Evolutionary conservation across 495 filamentous ascomycete species (phyloP).

Genomic region (Pseudomonodictys pantanalensis): DNA sequence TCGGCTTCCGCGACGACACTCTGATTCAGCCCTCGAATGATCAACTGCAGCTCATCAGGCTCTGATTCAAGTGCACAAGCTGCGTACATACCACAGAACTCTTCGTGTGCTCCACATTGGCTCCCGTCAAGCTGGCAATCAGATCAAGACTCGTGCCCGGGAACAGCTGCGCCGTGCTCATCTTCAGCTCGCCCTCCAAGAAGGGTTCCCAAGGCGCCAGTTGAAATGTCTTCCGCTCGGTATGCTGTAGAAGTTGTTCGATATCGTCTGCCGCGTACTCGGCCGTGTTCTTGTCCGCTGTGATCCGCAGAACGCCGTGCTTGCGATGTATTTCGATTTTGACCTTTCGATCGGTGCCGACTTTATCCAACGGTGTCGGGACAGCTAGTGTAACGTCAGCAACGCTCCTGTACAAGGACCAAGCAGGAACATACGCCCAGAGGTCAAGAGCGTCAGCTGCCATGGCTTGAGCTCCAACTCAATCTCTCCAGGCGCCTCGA

Average conservation of each 20-base stretch:
- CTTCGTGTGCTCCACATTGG: conserved; percentile 3
- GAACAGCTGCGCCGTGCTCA: background rate
- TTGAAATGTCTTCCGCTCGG: conserved; percentile 4
- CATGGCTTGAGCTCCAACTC: conserved; percentile 25
- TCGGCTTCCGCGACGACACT: conserved; percentile 18
- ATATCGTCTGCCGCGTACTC: conserved; percentile 34
- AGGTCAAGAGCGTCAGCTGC: conserved; percentile 29
- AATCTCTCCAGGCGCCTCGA: conserved; percentile 30
- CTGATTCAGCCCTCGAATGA: conserved; percentile 20
- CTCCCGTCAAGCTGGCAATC: conserved; percentile 8
- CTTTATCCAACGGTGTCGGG: conserved; percentile 15
- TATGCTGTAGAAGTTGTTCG: conserved; percentile 3
- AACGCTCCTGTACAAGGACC: background rate
- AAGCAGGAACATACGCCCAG: conserved; percentile 9
- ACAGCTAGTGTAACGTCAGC: conserved; percentile 6
- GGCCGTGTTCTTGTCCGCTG: conserved; percentile 30
- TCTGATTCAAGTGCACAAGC: background rate
- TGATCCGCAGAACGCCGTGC: conserved; percentile 27
- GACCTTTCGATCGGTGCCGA: conserved; percentile 19
- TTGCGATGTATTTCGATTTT: conserved; percentile 25
- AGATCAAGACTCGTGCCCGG: background rate
- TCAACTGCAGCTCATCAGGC: conserved; percentile 4
- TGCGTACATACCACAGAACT: conserved; percentile 6
- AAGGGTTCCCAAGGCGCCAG: conserved; percentile 15
- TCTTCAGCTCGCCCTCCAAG: background rate